Conservation (phyloP, 495 filamentous ascomycete species). For the Tricharina praecox region DNA sequence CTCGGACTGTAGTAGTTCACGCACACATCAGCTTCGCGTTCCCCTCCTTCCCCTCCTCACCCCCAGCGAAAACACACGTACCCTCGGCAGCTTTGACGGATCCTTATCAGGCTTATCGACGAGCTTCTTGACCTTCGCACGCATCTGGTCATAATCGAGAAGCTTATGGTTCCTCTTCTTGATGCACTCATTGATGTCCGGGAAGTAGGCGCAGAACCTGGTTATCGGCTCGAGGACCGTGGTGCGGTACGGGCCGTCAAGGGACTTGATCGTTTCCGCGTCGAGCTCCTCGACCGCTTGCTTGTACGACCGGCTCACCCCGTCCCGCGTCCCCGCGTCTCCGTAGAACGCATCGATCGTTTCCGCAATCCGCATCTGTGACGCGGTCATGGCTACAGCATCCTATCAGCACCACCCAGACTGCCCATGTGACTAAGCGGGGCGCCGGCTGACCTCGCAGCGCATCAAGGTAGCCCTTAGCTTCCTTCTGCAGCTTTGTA, state of each 20-base stretch:
- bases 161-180: constrained; percentile 97
- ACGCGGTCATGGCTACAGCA: constrained; percentile 79
- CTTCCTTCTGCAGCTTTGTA: constrained; percentile 83
- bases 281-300: constrained; percentile 95
- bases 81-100: constrained; percentile 76
- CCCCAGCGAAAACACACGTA: background rate
- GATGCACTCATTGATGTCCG: constrained; percentile 97
- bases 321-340: constrained; percentile 82
- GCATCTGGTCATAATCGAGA: constrained; percentile 90
- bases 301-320: constrained; percentile 90
- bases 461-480: constrained; percentile 91
- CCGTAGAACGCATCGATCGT: constrained; percentile 99
- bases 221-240: constrained; percentile 91
- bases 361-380: constrained; percentile 97
- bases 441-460: constrained; percentile 50
- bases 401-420: background rate
- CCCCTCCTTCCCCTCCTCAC: background rate
- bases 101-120: constrained; percentile 99
- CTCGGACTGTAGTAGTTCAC: constrained; percentile 35
- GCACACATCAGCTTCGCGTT: background rate
- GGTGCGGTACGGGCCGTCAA: constrained; percentile 90
- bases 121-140: constrained; percentile 87
- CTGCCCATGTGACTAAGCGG: background rate
- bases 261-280: constrained; percentile 91
- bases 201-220: constrained; percentile 94